Conservation (phyloP, 2,329 filamentous ascomycete species). For the Calonectria honghensis region DNA sequence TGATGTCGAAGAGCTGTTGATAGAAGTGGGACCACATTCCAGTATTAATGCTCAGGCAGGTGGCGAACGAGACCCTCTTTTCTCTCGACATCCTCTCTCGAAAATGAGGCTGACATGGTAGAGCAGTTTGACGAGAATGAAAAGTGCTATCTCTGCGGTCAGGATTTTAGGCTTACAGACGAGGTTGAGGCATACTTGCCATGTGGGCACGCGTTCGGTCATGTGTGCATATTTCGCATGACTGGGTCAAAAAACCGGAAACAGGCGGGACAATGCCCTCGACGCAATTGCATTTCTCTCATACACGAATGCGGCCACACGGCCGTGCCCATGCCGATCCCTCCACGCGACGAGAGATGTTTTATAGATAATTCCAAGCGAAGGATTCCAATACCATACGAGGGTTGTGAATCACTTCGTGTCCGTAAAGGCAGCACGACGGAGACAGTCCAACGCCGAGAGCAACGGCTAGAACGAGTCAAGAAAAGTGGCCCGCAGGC, state of each 20-base stretch:
- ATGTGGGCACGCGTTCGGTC: background rate
- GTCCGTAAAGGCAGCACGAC: background rate
- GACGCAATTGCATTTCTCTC: conserved; percentile 4
- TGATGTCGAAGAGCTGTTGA: background rate
- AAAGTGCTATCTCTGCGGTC: background rate
- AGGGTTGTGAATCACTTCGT: background rate
- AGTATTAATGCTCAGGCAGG: background rate
- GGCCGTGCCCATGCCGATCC: background rate
- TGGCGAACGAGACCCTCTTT: background rate
- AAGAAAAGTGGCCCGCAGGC: background rate
- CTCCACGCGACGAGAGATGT: background rate
- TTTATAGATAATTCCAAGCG: background rate
- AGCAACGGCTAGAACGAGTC: background rate
- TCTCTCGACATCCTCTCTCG: background rate
- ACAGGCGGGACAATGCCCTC: background rate
- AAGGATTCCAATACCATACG: background rate
- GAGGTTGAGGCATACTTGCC: background rate
- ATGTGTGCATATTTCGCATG: background rate
- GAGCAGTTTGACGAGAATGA: background rate
- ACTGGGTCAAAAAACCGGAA: too few species aligned
- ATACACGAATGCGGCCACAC: background rate
- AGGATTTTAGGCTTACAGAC: background rate
- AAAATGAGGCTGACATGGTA: background rate
- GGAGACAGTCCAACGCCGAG: background rate
- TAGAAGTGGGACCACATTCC: background rate